Percentiles rank a stretch among this genome's conserved stretches.
Evolutionary conservation across 148 eudicot genomes (phyloP).

Genomic region (Dianthus caryophyllus): DNA sequence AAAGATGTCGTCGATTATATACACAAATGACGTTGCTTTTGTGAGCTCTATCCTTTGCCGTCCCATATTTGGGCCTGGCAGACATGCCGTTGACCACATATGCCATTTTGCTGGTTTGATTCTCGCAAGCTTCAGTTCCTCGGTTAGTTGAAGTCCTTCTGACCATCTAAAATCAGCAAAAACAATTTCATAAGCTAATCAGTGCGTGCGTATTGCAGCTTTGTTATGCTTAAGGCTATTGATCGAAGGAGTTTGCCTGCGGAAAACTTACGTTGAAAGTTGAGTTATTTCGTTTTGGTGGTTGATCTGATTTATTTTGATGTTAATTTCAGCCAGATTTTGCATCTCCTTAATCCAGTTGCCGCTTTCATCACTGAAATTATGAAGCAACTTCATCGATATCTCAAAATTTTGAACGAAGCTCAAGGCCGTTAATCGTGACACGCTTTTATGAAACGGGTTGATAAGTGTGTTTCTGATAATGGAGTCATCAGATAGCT

Average conservation of each 20-base stretch:
- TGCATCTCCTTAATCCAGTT: constrained; percentile 21
- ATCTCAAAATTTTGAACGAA: constrained; percentile 6
- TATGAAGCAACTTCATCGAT: constrained; percentile 14
- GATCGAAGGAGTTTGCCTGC: not conserved
- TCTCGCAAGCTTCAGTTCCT: constrained; percentile 46
- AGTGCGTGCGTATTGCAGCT: not conserved
- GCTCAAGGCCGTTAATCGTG: constrained; percentile 21
- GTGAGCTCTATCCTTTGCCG: constrained; percentile 48
- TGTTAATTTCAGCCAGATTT: constrained; percentile 30
- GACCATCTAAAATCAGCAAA: constrained; percentile 52
- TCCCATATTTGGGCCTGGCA: constrained; percentile 34
- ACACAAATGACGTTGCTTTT: constrained; percentile 47
- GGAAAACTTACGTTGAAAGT: constrained; percentile 39
- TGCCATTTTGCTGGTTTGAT: constrained; percentile 69
- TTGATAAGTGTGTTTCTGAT: constrained; percentile 26
- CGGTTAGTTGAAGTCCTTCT: constrained; percentile 35
- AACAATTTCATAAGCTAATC: not conserved
- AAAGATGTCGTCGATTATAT: constrained; percentile 69
- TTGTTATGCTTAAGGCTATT: not conserved
- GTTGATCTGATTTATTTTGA: constrained; percentile 12
- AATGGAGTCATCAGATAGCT: constrained; percentile 18
- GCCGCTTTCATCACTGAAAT: not conserved
- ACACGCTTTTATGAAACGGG: constrained; percentile 32
- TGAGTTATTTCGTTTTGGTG: constrained; percentile 35
- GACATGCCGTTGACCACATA: constrained; percentile 54